Percentiles rank a stretch among this genome's conserved stretches.
Conservation (phyloP, 768 basidiomycete genomes). For the Trametes punicea region DNA sequence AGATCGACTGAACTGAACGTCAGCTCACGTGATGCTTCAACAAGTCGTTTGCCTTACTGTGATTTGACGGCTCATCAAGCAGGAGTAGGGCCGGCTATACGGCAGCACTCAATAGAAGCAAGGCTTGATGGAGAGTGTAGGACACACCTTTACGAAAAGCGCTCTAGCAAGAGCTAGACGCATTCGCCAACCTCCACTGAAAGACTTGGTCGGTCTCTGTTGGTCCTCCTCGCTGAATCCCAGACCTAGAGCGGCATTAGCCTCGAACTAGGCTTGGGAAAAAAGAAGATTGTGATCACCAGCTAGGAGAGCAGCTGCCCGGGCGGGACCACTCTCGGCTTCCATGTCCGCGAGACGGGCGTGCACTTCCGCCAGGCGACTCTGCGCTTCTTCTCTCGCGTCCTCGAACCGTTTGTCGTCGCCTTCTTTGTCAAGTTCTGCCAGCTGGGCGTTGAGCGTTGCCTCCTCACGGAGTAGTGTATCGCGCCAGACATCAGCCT, state of each 20-base stretch:
- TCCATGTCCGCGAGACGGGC: slow-evolving; percentile 94
- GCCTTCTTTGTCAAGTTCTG: slow-evolving; percentile 66
- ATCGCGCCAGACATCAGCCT: slow-evolving; percentile 99
- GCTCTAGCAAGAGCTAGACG: slow-evolving; percentile 92
- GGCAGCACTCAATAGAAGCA: background rate
- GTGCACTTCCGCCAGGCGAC: slow-evolving; percentile 86
- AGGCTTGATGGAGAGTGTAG: background rate
- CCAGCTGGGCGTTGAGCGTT: slow-evolving; percentile 66
- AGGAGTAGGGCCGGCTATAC: slow-evolving; percentile 66
- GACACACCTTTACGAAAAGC: slow-evolving; percentile 83
- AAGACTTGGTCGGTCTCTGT: slow-evolving; percentile 73
- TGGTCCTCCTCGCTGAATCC: slow-evolving; percentile 92
- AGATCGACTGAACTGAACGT: slow-evolving; percentile 60
- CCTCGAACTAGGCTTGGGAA: background rate
- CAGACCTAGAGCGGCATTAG: slow-evolving; percentile 51
- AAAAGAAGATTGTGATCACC: slow-evolving; percentile 41
- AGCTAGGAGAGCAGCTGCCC: slow-evolving; percentile 85
- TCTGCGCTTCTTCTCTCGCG: slow-evolving; percentile 79
- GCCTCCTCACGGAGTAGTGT: slow-evolving; percentile 84
- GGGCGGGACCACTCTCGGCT: slow-evolving; percentile 93
- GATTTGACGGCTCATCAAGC: slow-evolving; percentile 95
- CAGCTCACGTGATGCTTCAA: background rate
- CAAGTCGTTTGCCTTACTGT: slow-evolving; percentile 52
- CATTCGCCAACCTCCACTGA: slow-evolving; percentile 99
- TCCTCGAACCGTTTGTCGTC: slow-evolving; percentile 82